phyloP scores from a whole-genome alignment of 768 basidiomycete genomes.

The Mycena maculata region DNA sequence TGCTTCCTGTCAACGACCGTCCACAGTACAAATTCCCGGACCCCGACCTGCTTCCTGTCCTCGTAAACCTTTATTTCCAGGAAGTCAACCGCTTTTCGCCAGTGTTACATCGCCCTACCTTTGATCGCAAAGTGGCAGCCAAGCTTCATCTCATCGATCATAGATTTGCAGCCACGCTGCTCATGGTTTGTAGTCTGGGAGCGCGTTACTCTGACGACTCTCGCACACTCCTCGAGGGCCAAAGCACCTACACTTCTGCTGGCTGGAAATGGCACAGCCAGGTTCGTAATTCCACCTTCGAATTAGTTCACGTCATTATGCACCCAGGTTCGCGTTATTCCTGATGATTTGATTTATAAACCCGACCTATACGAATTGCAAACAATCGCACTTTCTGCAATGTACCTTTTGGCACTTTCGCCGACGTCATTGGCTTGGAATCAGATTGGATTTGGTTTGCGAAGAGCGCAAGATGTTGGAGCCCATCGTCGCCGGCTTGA shows the following conservation, averaged over 20 bases:
- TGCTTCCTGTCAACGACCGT: slow-evolving; percentile 19
- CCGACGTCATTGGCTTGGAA: slow-evolving; percentile 65
- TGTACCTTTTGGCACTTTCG: slow-evolving; percentile 57
- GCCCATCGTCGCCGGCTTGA: slow-evolving; percentile 57
- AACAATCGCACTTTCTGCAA: slow-evolving; percentile 39
- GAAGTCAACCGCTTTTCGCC: slow-evolving; percentile 67
- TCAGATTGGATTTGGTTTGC: slow-evolving; percentile 67
- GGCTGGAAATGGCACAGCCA: slow-evolving; percentile 72
- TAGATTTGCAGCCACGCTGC: slow-evolving; percentile 53
- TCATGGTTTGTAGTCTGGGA: slow-evolving; percentile 60
- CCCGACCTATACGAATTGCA: slow-evolving; percentile 32
- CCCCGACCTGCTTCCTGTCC: slow-evolving; percentile 58
- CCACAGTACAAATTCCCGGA: slow-evolving; percentile 60
- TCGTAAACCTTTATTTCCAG: slow-evolving; percentile 71
- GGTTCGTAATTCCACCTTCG: not conserved
- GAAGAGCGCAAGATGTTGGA: slow-evolving; percentile 70
- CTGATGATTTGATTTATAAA: slow-evolving; percentile 21
- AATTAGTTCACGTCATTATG: slow-evolving; percentile 1
- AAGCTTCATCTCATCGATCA: slow-evolving; percentile 55
- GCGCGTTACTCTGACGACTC: slow-evolving; percentile 70
- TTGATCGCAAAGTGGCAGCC: slow-evolving; percentile 62
- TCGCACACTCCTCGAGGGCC: slow-evolving; percentile 60
- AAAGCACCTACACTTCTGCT: slow-evolving; percentile 50
- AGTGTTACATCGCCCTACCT: slow-evolving; percentile 78
- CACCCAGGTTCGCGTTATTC: slow-evolving; percentile 43